Conservation (phyloP, 306 rosid species). For the Trifolium repens region DNA sequence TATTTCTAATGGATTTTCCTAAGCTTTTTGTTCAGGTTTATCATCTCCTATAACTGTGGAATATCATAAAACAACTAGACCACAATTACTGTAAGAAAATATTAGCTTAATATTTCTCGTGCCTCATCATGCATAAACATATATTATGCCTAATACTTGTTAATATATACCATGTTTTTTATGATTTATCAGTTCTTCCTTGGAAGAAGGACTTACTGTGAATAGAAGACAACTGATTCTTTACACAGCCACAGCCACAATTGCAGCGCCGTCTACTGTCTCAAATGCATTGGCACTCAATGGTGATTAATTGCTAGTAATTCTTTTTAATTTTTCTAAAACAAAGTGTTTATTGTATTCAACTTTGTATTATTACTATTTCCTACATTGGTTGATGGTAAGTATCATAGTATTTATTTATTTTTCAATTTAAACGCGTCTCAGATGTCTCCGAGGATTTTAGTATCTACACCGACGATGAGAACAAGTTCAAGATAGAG, state of each 20-base stretch:
- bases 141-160: neutral
- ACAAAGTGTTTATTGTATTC: neutral
- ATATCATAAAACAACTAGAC: neutral
- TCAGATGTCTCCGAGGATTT: conserved; percentile 62
- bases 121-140: neutral
- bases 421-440: conserved; percentile 2
- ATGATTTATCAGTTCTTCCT: conserved; percentile 36
- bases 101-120: neutral
- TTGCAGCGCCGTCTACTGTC: conserved; percentile 43
- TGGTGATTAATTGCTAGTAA: conserved; percentile 21
- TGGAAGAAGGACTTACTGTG: conserved; percentile 27
- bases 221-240: conserved; percentile 66
- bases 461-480: conserved; percentile 70
- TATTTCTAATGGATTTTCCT: conserved; percentile 13
- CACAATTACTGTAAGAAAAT: conserved; percentile 38
- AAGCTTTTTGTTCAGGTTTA: conserved; percentile 37
- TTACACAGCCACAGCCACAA: conserved; percentile 48
- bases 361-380: conserved; percentile 2
- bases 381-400: neutral
- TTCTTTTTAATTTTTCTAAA: neutral
- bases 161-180: neutral
- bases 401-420: neutral
- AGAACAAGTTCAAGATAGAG: conserved; percentile 74
- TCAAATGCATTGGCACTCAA: conserved; percentile 51
- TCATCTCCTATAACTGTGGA: conserved; percentile 33